Conservation (phyloP, 768 basidiomycete genomes). For the Leccinum truebloodii region DNA sequence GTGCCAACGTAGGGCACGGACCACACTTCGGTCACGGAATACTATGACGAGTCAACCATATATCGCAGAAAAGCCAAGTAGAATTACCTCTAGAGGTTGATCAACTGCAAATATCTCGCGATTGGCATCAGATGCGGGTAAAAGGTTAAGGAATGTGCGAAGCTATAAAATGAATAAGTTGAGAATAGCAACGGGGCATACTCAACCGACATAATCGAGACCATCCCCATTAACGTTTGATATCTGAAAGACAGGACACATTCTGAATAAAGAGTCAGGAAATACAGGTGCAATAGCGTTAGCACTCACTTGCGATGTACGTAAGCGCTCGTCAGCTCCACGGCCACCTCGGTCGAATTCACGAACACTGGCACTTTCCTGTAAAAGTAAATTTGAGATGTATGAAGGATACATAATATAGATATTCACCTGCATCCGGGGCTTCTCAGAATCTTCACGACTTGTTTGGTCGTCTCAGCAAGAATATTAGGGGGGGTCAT, state of each 20-base stretch:
- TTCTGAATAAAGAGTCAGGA: constrained; percentile 40
- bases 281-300: neutral
- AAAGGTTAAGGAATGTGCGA: constrained; percentile 85
- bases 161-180: constrained; percentile 46
- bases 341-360: constrained; percentile 75
- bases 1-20: constrained; percentile 86
- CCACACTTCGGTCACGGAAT: constrained; percentile 85
- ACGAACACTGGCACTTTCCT: constrained; percentile 87
- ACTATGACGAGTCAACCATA: constrained; percentile 45
- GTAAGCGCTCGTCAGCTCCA: constrained; percentile 75
- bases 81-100: constrained; percentile 72
- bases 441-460: constrained; percentile 87
- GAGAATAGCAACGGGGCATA: neutral
- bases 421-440: constrained; percentile 82
- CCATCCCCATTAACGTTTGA: constrained; percentile 97
- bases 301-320: constrained; percentile 63
- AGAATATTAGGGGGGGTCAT: constrained; percentile 95
- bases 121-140: constrained; percentile 87
- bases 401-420: neutral
- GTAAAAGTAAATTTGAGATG: constrained; percentile 3
- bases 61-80: neutral
- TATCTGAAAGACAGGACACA: constrained; percentile 89
- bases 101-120: constrained; percentile 77
- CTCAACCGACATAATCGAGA: constrained; percentile 62
- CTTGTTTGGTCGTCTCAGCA: constrained; percentile 89